Evolutionary conservation across 2,329 filamentous ascomycete genomes (phyloP).

Genomic region (Pezicula carpinea): DNA sequence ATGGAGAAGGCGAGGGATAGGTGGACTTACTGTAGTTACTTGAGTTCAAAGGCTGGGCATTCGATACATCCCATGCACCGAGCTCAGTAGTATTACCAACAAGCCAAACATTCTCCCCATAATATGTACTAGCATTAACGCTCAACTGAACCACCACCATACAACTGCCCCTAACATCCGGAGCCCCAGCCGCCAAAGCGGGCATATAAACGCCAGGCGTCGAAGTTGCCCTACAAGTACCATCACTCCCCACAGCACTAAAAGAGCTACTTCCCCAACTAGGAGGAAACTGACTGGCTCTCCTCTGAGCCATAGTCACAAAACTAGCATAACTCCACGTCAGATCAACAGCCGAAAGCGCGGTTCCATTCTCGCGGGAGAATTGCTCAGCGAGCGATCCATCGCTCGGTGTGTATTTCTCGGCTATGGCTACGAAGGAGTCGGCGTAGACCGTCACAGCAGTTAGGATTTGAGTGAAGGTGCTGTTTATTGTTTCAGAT

Average conservation of each 20-base stretch:
- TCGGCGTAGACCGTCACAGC: conserved; percentile 61
- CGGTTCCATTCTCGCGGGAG: conserved; percentile 45
- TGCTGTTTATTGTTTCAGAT: conserved; percentile 48
- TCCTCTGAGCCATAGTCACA: conserved; percentile 54
- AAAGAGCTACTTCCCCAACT: conserved; percentile 51
- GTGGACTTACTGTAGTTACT: conserved; percentile 34
- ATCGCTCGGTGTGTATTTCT: conserved; percentile 47
- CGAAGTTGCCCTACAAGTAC: conserved; percentile 39
- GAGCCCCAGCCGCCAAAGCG: conserved; percentile 39
- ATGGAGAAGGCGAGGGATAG: too few species aligned
- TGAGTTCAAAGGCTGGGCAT: conserved; percentile 32
- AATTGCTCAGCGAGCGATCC: conserved; percentile 66
- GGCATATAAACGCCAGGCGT: conserved; percentile 45
- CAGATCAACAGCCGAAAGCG: conserved; percentile 60
- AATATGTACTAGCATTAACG: conserved; percentile 41
- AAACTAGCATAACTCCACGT: conserved; percentile 72
- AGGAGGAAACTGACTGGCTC: conserved; percentile 47
- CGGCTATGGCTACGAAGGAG: conserved; percentile 44
- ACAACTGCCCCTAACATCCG: conserved; percentile 22
- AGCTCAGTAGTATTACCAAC: conserved; percentile 38
- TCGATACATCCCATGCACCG: conserved; percentile 35
- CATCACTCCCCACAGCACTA: too few species aligned
- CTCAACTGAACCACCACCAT: conserved; percentile 37
- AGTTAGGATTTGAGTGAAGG: conserved; percentile 43
- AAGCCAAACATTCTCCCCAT: conserved; percentile 43